Conservation (phyloP, 257 asterid species). For the Solanum medicagineum region DNA sequence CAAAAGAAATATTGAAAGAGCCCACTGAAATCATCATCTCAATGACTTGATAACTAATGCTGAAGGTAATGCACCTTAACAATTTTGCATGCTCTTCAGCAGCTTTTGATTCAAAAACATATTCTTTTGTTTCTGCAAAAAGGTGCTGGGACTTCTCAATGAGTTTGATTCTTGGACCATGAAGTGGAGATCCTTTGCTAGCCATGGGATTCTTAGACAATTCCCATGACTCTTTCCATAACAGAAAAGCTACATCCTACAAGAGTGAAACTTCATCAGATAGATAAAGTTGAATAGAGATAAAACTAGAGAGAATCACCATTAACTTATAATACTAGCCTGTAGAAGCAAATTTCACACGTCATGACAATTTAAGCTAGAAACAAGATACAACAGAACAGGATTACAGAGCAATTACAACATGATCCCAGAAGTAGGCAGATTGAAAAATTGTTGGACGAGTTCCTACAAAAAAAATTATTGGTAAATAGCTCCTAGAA, state of each 20-base stretch:
- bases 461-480: not conserved
- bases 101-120: constrained; percentile 81
- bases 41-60: not conserved
- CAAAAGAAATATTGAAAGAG: not conserved
- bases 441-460: not conserved
- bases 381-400: not conserved
- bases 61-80: constrained; percentile 38
- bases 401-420: not conserved
- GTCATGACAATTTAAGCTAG: not conserved
- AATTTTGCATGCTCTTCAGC: constrained; percentile 98
- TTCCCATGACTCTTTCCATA: constrained; percentile 97
- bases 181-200: constrained; percentile 68
- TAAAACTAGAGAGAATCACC: not conserved
- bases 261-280: constrained; percentile 1
- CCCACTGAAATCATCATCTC: not conserved
- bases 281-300: not conserved
- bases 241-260: constrained; percentile 76
- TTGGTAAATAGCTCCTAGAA: not conserved
- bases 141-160: constrained; percentile 77
- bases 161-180: constrained; percentile 73
- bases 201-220: constrained; percentile 69
- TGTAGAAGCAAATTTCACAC: not conserved
- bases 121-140: constrained; percentile 72
- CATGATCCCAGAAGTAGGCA: not conserved
- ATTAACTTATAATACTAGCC: not conserved